These are phyloP conservation scores for Cubamyces sp. DNA, from an alignment of 768 basidiomycete species.

Conservation along the genomic window DNA sequence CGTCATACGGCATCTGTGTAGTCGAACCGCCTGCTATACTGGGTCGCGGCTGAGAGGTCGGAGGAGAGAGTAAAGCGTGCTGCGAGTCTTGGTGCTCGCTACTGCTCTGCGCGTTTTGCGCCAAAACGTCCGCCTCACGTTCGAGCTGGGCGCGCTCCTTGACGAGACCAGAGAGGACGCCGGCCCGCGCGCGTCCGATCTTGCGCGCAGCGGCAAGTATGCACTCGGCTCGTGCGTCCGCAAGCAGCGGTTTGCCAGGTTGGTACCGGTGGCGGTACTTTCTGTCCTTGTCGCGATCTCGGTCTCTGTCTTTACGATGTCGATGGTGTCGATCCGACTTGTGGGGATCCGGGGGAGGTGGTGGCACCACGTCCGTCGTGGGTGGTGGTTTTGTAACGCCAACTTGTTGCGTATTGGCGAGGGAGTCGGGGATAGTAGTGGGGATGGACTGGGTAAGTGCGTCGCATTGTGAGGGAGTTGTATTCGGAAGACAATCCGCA, in stretches of 20 bases:
- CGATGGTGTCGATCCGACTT: constrained; percentile 8
- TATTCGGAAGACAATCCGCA: background rate
- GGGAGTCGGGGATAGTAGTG: background rate
- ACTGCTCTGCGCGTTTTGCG: constrained; percentile 30
- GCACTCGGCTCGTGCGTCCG: constrained; percentile 75
- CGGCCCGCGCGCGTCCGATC: constrained; percentile 64
- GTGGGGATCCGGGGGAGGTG: background rate
- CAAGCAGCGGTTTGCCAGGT: constrained; percentile 38
- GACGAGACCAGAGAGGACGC: constrained; percentile 55
- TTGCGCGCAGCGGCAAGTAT: constrained; percentile 72
- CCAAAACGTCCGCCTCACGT: background rate
- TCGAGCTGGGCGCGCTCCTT: constrained; percentile 31
- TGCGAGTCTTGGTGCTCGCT: background rate
- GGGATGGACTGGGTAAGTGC: too few species aligned
- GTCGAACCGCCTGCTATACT: background rate
- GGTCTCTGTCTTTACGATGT: constrained; percentile 9
- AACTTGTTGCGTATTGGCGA: background rate
- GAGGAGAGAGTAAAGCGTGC: background rate
- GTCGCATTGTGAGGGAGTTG: too few species aligned
- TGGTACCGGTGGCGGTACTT: constrained; percentile 22
- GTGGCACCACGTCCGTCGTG: background rate
- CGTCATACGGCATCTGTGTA: background rate
- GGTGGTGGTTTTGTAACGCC: background rate
- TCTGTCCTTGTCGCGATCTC: constrained; percentile 12
- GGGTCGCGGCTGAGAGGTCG: constrained; percentile 1